Base-by-base conservation (phyloP, 1,284 basidiomycete genomes). In the Marasmius fiardii region DNA sequence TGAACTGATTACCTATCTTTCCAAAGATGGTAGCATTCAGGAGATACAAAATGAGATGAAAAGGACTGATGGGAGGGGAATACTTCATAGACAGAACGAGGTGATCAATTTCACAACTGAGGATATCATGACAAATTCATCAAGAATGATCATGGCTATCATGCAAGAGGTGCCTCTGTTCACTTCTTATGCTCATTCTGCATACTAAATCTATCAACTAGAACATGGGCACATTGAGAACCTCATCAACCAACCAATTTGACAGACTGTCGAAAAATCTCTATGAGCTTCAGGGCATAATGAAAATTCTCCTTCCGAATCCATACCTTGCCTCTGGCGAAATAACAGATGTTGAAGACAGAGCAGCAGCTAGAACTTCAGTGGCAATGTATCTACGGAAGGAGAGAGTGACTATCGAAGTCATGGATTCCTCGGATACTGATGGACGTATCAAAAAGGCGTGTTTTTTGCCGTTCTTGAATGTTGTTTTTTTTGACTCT, bases 351-450 rank as follows among this genome's bases (percentile, higher is more conserved):
- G n/a, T n/a, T n/a, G n/a, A n/a, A n/a, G n/a, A n/a, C n/a, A n/a
- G n/a, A n/a, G n/a, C n/a, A n/a, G n/a, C n/a, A n/a, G n/a, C n/a
- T n/a, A n/a, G n/a, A n/a, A n/a, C n/a, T n/a, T n/a, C n/a, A n/a
- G n/a, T n/a, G n/a, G n/a, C n/a, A n/a, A n/a, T n/a, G n/a, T n/a
- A n/a, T 51, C 11, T n/a, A 0, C 68, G 71, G 33, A 67, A 72
- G 44, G 75, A 80, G 60, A 80, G 78, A 52, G 81, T 83, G 3
- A 77, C 78, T 2, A 76, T 83, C 63, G 82, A 83, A 63, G 73
- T 76, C 12, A 65, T 83, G 41, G 74, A 80, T 34, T 73, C 79
- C 12, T 71, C 81, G 35, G 72, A 77, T 52, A 69, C 74, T 20
- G 70, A 72, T 49, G 75, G 76, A 6, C 67, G 70, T 43, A 79